phyloP scores from a whole-genome alignment of 1,139 yeast species.

The Taphrina communis region DNA sequence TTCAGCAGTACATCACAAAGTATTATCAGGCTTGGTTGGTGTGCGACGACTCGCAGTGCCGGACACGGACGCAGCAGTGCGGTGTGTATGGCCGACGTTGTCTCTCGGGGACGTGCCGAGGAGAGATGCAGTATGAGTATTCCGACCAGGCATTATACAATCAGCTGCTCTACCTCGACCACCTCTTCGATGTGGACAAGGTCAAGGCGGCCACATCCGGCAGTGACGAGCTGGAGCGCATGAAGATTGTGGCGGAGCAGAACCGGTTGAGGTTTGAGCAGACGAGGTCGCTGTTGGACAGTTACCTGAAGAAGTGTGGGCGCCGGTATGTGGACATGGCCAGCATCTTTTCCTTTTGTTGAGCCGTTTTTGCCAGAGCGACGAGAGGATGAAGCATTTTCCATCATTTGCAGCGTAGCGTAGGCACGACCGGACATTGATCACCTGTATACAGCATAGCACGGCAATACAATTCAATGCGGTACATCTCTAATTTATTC shows the following conservation, averaged over 20 bases:
- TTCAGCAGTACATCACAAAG: slow-evolving; percentile 70
- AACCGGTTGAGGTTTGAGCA: slow-evolving; percentile 68
- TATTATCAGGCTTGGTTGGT: slow-evolving; percentile 85
- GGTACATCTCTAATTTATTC: too few relatives aligned
- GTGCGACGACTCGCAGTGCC: slow-evolving; percentile 88
- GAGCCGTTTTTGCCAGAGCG: too few relatives aligned
- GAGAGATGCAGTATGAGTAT: slow-evolving; percentile 76
- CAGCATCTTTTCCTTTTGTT: slow-evolving; percentile 60
- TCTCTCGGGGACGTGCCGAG: slow-evolving; percentile 53
- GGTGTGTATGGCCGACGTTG: slow-evolving; percentile 91
- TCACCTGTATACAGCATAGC: too few relatives aligned
- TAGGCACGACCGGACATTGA: too few relatives aligned
- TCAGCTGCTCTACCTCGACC: slow-evolving; percentile 71
- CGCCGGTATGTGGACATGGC: slow-evolving; percentile 91
- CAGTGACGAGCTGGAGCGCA: slow-evolving; percentile 16
- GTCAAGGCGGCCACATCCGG: slow-evolving; percentile 56
- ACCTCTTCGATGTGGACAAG: slow-evolving; percentile 81
- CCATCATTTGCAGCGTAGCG: too few relatives aligned
- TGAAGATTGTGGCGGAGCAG: slow-evolving; percentile 66
- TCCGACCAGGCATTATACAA: slow-evolving; percentile 82
- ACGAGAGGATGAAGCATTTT: background rate
- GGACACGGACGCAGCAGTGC: slow-evolving; percentile 77
- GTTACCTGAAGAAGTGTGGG: slow-evolving; percentile 82
- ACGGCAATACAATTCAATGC: too few relatives aligned
- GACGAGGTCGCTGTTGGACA: slow-evolving; percentile 68